phyloP scores from a whole-genome alignment of 148 eudicot species.

The Linanthus parryae region DNA sequence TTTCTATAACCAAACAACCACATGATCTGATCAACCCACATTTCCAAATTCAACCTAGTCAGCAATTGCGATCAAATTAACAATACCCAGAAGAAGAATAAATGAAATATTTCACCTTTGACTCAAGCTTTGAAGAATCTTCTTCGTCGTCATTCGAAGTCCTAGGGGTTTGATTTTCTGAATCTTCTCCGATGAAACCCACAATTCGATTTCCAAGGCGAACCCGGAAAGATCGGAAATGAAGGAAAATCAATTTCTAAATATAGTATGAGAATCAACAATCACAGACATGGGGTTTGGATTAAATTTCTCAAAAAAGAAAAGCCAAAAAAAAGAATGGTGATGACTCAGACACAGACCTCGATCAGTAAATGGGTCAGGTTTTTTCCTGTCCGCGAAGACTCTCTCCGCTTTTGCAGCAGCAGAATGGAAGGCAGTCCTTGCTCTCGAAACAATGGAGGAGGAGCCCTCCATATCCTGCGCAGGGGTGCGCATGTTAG shows the following conservation, averaged over 20 bases:
- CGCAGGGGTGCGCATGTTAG: constrained; percentile 3
- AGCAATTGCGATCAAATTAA: background rate
- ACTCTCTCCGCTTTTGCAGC: constrained; percentile 91
- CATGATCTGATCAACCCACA: background rate
- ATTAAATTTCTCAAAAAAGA: no score
- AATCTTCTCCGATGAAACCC: constrained; percentile 23
- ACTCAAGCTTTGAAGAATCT: no score
- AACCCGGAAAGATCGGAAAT: no score
- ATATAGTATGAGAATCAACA: background rate
- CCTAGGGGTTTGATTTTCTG: constrained; percentile 22
- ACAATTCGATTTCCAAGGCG: no score
- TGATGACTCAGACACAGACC: constrained; percentile 25
- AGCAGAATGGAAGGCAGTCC: constrained; percentile 86
- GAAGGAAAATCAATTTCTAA: background rate
- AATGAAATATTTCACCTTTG: constrained; percentile 25
- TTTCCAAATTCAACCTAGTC: background rate
- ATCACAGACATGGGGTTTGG: no score
- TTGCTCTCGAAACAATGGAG: constrained; percentile 66
- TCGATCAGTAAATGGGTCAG: constrained; percentile 50
- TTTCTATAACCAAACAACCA: background rate
- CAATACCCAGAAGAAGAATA: background rate
- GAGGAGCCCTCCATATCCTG: constrained; percentile 37
- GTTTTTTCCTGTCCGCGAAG: constrained; percentile 61
- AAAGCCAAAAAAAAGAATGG: background rate
- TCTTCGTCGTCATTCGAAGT: constrained; percentile 24